Evolutionary conservation across 208 protist species (phyloP), one percentile per base, ranked within the genome.

Genomic region (Balamuthia mandrillaris): DNA sequence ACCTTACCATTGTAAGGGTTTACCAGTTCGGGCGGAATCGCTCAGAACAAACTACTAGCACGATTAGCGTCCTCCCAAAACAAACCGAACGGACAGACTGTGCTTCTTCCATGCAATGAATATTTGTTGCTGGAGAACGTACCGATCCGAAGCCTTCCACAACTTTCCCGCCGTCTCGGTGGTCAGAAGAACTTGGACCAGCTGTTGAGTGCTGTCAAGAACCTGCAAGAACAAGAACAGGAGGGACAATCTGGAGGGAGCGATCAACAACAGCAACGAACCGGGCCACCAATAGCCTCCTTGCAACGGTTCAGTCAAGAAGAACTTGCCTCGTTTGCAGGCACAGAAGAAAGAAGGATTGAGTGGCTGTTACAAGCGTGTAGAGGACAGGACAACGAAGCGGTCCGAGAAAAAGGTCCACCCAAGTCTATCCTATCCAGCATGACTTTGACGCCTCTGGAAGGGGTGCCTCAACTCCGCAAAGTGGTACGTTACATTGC

Each of bases 41-140:
- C 68, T 18, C 24, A 51, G 2, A 77, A 77, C 45, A 77, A 77
- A 31, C 39, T 77, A 24, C 45, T 77, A 29, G 68, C 68, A 18
- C 49, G 56, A 47, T 47, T 77, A 24, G 37, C n/a, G 1, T 77
- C 68, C 3, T 58, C 44, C 42, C 24, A 10, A 14, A 77, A 47
- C 68, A 77, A 77, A 31, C 68, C 68, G 9, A 35, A 77, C 45
- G 68, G 68, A 6, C 68, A 77, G 68, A 56, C 68, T 27, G 56
- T 47, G 16, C 12, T 77, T 31, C 68, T 77, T 24, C 42, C 68
- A 24, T 7, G 18, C 7, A 24, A 12, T 9, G 68, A 58, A 0
- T 18, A 21, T 27, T 41, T 29, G 31, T 18, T 77, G 45, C 68
- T 77, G 0, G 10, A 24, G 3, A 41, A 47, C 6, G 44, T 41